These are phyloP conservation scores for Vanrija pseudolonga DNA, from an alignment of 1,284 basidiomycete species.

Conservation along the genomic window DNA sequence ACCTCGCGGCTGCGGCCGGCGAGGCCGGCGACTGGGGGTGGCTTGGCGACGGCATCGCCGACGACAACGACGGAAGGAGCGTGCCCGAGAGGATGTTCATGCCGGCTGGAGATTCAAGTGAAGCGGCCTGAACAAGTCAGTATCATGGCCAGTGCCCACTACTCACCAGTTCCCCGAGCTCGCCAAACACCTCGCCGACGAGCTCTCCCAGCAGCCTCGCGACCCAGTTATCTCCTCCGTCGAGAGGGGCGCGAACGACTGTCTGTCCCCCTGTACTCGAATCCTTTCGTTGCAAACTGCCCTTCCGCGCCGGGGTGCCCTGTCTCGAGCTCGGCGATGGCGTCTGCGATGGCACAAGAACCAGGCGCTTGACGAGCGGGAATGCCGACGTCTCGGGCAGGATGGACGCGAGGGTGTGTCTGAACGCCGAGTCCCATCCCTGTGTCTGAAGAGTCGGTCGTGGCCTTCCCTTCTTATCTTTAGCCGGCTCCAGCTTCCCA, in stretches of 20 bases:
- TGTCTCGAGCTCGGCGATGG: slow-evolving; percentile 6
- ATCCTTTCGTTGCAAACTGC: not conserved
- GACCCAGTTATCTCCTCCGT: slow-evolving; percentile 56
- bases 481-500: not conserved
- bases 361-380: slow-evolving; percentile 59
- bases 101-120: slow-evolving; percentile 46
- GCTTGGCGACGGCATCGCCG: slow-evolving; percentile 12
- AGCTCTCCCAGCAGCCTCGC: slow-evolving; percentile 80
- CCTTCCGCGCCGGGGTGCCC: slow-evolving; percentile 11
- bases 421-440: slow-evolving; percentile 29
- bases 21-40: slow-evolving; percentile 5
- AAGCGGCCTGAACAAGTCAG: slow-evolving; percentile 32
- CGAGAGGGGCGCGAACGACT: slow-evolving; percentile 27
- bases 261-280: slow-evolving; percentile 33
- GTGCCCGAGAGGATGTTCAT: slow-evolving; percentile 46
- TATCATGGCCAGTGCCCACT: no score
- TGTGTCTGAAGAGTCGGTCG: not conserved
- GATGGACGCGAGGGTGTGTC: slow-evolving; percentile 34
- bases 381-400: slow-evolving; percentile 62
- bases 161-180: slow-evolving; percentile 65
- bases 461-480: slow-evolving; percentile 3
- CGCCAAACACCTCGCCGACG: slow-evolving; percentile 75
- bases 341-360: slow-evolving; percentile 57
- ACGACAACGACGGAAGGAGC: slow-evolving; percentile 43
- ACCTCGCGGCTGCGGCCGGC: slow-evolving; percentile 12